Evolutionary conservation across 345 rosid species (phyloP).

Genomic region (Erysimum cheiranthoides): DNA sequence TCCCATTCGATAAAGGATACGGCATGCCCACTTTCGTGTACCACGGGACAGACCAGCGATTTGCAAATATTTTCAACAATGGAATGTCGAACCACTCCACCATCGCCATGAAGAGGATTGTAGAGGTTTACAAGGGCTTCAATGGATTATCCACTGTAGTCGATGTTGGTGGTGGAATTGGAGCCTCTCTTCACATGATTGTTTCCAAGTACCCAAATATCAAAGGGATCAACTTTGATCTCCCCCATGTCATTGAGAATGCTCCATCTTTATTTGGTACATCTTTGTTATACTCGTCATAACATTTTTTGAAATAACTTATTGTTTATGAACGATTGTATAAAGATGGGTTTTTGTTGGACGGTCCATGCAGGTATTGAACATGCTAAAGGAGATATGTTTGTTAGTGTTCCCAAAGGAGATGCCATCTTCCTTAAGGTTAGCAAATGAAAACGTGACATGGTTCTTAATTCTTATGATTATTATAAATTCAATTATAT

Average conservation of each 20-base stretch:
- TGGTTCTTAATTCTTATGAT: no score
- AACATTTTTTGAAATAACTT: no score
- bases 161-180: slow-evolving; percentile 87
- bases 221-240: slow-evolving; percentile 77
- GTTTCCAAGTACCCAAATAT: slow-evolving; percentile 65
- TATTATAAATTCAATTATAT: no score
- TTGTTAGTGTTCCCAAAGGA: slow-evolving; percentile 67
- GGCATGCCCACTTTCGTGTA: slow-evolving; percentile 78
- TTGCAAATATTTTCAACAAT: slow-evolving; percentile 72
- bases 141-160: slow-evolving; percentile 63
- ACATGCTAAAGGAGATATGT: slow-evolving; percentile 89
- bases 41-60: slow-evolving; percentile 66
- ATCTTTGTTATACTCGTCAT: no score
- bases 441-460: no score
- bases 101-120: slow-evolving; percentile 68
- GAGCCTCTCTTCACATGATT: slow-evolving; percentile 68
- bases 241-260: slow-evolving; percentile 63
- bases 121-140: slow-evolving; percentile 72
- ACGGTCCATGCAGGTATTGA: slow-evolving; percentile 57
- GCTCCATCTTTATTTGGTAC: no score
- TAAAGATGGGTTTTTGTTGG: background rate
- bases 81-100: slow-evolving; percentile 77
- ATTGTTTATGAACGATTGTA: no score
- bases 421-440: slow-evolving; percentile 95
- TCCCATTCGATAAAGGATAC: slow-evolving; percentile 72